Evolutionary conservation across 805 yeast species (phyloP), one percentile per base, ranked within the genome.

Genomic region (Pichia phayaonensis): DNA sequence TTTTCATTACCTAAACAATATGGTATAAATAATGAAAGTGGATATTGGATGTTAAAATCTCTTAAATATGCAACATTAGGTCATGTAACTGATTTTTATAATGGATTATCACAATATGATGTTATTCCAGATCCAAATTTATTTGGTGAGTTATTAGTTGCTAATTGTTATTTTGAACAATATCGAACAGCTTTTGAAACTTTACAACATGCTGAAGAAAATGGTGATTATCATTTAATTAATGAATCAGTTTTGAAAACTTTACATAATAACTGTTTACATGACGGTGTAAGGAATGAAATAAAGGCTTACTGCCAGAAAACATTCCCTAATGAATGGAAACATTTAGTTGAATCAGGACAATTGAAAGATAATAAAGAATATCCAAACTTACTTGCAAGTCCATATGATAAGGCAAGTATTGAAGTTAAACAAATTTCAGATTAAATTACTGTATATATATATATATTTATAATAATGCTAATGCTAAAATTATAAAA

Each of bases 141-240:
- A 34, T 76, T 74, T 60, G 74, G 72, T 40, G 88, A 84, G 61
- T 82, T 77, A 57, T 63, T 86, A 34, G 76, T 84, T 50, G 86
- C 89, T 0, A 82, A 84, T 61, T 83, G 86, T 53, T 83, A 82
- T 56, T 80, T 81, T 60, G 89, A 84, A 10, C 68, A 74, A 44
- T 75, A 73, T 39, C 74, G 73, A 11, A 73, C 76, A 3, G 94
- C 94, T 0, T 65, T 81, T 8, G 67, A 69, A 18, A 63, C 80
- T 26, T 72, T 79, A 4, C 68, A 71, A 21, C 70, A 69, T 27
- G 74, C 81, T 63, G 72, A 68, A 29, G 76, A 75, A 36, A 70
- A 73, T 53, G 80, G 76, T 40, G 68, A 64, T 24, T 63, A 77
- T 6, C 53, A 53, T 20, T 66, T 67, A 38, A 62, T 80, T 7